A percentile compares a stretch with the other conserved stretches of the same genome.
Conservation (phyloP, 2,329 filamentous ascomycete species). For the Claviceps sp. region DNA sequence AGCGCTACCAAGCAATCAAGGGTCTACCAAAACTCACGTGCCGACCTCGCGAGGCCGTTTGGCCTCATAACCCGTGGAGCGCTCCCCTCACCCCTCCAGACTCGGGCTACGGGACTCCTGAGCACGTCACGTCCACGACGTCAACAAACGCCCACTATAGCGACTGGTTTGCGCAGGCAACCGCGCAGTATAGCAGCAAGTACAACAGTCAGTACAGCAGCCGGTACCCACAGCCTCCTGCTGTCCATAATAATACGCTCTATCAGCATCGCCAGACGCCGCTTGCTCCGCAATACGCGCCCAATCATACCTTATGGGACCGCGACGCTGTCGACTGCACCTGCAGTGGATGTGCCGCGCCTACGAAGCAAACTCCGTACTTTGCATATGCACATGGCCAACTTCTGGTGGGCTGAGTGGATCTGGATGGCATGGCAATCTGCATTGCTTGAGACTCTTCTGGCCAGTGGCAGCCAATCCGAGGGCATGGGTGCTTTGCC, state of each 20-base stretch:
- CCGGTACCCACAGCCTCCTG: slow-evolving; percentile 30
- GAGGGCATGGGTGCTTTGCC: too few species aligned
- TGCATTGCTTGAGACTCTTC: not conserved
- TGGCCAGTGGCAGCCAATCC: too few species aligned
- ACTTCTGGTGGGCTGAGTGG: slow-evolving; percentile 38
- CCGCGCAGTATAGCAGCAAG: slow-evolving; percentile 10
- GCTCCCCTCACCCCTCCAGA: slow-evolving; percentile 45
- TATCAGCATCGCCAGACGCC: slow-evolving; percentile 27
- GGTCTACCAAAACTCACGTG: slow-evolving; percentile 25
- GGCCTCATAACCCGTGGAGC: slow-evolving; percentile 31
- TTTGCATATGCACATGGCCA: slow-evolving; percentile 37
- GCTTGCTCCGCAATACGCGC: slow-evolving; percentile 31
- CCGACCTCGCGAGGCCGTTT: slow-evolving; percentile 30
- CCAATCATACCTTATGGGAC: slow-evolving; percentile 37
- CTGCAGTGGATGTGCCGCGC: slow-evolving; percentile 31
- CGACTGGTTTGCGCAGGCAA: slow-evolving; percentile 40
- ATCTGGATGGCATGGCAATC: not conserved
- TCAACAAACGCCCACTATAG: slow-evolving; percentile 42
- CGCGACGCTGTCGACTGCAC: slow-evolving; percentile 35
- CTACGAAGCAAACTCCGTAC: slow-evolving; percentile 33
- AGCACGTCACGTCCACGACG: slow-evolving; percentile 41
- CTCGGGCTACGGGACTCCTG: slow-evolving; percentile 47
- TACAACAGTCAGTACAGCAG: slow-evolving; percentile 22
- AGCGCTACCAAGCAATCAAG: slow-evolving; percentile 33
- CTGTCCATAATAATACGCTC: slow-evolving; percentile 25